These are phyloP conservation scores for Trichoderma citrinoviride DNA, from an alignment of 2,329 filamentous ascomycete species.

Conservation along the genomic window DNA sequence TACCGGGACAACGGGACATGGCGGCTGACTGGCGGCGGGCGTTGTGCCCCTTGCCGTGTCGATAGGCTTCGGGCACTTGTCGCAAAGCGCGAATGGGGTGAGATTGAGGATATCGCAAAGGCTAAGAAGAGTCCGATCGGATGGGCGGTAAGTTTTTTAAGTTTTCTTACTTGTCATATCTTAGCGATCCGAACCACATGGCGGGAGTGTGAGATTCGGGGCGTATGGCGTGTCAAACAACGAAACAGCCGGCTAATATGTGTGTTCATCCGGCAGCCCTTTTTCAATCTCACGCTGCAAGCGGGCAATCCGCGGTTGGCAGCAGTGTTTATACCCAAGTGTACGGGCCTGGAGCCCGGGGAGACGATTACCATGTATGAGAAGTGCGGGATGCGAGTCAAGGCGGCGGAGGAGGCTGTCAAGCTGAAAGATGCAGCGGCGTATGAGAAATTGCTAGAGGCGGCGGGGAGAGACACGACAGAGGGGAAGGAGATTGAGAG, in stretches of 20 bases:
- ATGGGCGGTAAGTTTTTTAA: slow-evolving; percentile 71
- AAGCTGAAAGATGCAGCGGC: slow-evolving; percentile 73
- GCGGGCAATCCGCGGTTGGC: slow-evolving; percentile 90
- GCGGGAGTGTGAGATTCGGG: not conserved
- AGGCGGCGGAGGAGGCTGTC: slow-evolving; percentile 88
- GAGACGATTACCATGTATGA: slow-evolving; percentile 90
- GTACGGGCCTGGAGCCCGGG: slow-evolving; percentile 63
- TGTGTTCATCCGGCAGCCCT: slow-evolving; percentile 57
- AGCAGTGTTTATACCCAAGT: slow-evolving; percentile 82
- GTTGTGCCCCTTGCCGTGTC: slow-evolving; percentile 9
- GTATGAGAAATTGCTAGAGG: slow-evolving; percentile 70
- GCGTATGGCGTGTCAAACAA: not conserved
- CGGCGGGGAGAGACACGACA: slow-evolving; percentile 65
- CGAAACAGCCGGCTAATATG: not conserved
- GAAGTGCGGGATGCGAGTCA: slow-evolving; percentile 85
- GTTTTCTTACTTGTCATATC: not conserved
- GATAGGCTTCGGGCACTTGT: slow-evolving; percentile 78
- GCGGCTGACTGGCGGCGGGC: slow-evolving; percentile 17
- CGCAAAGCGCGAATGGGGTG: slow-evolving; percentile 84
- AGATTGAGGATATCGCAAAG: slow-evolving; percentile 81
- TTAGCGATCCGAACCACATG: not conserved
- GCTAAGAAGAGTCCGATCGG: slow-evolving; percentile 86
- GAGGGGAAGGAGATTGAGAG: slow-evolving; percentile 79
- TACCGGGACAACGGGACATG: not conserved
- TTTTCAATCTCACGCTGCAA: slow-evolving; percentile 83